phyloP scores from a whole-genome alignment of 2,329 filamentous ascomycete genomes.

The Botryotinia convoluta region DNA sequence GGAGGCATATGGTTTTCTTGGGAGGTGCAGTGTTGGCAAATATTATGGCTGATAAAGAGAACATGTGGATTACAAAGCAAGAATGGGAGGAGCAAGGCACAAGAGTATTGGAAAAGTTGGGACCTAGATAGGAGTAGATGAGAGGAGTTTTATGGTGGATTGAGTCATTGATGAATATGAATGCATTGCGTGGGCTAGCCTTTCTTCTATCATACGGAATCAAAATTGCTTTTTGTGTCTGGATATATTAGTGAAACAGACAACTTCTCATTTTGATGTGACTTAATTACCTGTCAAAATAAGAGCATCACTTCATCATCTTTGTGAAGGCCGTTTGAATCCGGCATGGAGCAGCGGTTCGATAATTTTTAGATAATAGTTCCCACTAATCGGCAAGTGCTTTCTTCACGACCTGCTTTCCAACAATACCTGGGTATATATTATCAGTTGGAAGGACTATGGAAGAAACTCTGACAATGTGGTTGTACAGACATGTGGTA shows the following conservation, averaged over 20 bases:
- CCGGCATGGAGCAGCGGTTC: neutral
- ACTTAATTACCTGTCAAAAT: no score
- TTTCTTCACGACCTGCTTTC: neutral
- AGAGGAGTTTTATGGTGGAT: constrained; percentile 13
- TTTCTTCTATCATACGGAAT: constrained; percentile 4
- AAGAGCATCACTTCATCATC: neutral
- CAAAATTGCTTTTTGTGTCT: neutral
- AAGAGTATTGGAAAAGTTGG: constrained; percentile 84
- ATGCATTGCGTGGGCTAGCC: constrained; percentile 10
- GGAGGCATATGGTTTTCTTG: constrained; percentile 99
- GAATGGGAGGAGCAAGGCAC: constrained; percentile 95
- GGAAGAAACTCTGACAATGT: neutral
- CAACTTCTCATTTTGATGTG: neutral
- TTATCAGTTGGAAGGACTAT: neutral
- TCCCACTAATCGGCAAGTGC: neutral
- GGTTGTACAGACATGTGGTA: neutral
- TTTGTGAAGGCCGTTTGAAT: neutral
- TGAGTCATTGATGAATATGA: constrained; percentile 13
- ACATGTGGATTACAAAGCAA: constrained; percentile 97
- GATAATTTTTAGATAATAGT: no score
- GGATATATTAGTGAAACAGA: constrained; percentile 26
- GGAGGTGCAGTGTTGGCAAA: constrained; percentile 95
- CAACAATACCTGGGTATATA: neutral
- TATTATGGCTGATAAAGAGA: constrained; percentile 98
- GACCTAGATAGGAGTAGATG: constrained; percentile 61